Evolutionary conservation across 2,329 filamentous ascomycete species (phyloP).

Genomic region (Xylaria sp.): DNA sequence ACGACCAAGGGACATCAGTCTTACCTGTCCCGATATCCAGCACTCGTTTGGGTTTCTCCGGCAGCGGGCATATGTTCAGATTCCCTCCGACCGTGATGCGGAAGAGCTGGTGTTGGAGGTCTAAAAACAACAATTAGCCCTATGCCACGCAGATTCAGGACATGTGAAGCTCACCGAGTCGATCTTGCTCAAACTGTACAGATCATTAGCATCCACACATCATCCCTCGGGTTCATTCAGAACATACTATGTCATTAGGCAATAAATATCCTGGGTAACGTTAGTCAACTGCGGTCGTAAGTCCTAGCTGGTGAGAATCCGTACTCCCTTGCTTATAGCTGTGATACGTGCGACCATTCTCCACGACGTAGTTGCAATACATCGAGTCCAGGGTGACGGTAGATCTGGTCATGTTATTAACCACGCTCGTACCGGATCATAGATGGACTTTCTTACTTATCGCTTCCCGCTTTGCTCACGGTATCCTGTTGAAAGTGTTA

Average conservation of each 20-base stretch:
- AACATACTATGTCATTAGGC: slow-evolving; percentile 29
- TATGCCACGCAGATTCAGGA: neutral
- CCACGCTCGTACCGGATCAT: neutral
- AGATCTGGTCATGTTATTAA: slow-evolving; percentile 20
- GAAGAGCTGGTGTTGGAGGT: slow-evolving; percentile 38
- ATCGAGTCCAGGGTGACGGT: slow-evolving; percentile 29
- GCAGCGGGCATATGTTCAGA: slow-evolving; percentile 42
- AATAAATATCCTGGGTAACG: slow-evolving; percentile 29
- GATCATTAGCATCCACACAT: slow-evolving; percentile 1
- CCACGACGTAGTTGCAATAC: slow-evolving; percentile 28
- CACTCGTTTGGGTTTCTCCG: slow-evolving; percentile 36
- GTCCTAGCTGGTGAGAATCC: slow-evolving; percentile 1
- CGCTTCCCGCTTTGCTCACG: slow-evolving; percentile 14
- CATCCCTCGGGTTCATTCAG: neutral
- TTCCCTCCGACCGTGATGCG: slow-evolving; percentile 37
- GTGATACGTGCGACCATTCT: slow-evolving; percentile 32
- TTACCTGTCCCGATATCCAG: slow-evolving; percentile 42
- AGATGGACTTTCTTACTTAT: slow-evolving; percentile 7
- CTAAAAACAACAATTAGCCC: slow-evolving; percentile 16
- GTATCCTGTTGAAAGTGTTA: slow-evolving; percentile 14
- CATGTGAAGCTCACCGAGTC: slow-evolving; percentile 22
- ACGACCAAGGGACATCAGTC: neutral
- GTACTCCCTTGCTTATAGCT: slow-evolving; percentile 31
- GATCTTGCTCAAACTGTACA: slow-evolving; percentile 31
- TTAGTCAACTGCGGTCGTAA: slow-evolving; percentile 2